Base-by-base conservation (phyloP, 768 basidiomycete species). In the Saitozyma podzolica region DNA sequence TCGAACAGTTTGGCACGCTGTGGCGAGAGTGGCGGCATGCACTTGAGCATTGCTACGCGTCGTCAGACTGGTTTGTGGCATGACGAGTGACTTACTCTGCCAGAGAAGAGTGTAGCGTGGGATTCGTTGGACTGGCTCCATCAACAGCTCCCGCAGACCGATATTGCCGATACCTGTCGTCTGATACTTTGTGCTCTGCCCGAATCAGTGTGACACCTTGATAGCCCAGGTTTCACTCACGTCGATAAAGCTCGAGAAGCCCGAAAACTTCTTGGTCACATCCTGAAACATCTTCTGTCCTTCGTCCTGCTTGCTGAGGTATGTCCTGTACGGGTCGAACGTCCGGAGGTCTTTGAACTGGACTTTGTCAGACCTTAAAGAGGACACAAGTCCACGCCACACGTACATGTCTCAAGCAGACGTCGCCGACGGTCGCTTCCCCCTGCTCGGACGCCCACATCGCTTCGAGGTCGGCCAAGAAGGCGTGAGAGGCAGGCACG, bases 71-170 rank as follows among this genome's bases (percentile, higher is more conserved):
- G 37, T 47, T 17, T 5, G 8, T 19, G 14, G 19, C 0, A 41
- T 2, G 29, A 5, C 6, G 43, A 4, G 19, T 17, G 39, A 71
- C 80, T 68, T 58, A 83, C 83, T 78, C 62, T 91, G 88, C 80
- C 95, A 91, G 67, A 98, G 84, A 29, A 98, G 83, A 0, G 92
- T 94, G 80, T 97, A 97, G 67, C 95, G 84, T 5, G 94, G 93
- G 72, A 98, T 92, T 41, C 94, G 87, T 74, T 98, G 94, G 6
- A 96, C 91, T 14, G 94, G 94, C 68, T 98, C 94, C 88, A 95
- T 95, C 19, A 97, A 84, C 54, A 96, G 85, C 76, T 95, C 93
- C 37, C 93, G 85, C 58, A 97, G 82, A 50, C 91, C 92, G 59
- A 95, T 85, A 47, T 92, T 89, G 39, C 77, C 67, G 75, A 90